Evolutionary conservation across 345 rosid genomes (phyloP), one percentile per base, ranked within the genome.

Genomic region (Lepidium didymum): DNA sequence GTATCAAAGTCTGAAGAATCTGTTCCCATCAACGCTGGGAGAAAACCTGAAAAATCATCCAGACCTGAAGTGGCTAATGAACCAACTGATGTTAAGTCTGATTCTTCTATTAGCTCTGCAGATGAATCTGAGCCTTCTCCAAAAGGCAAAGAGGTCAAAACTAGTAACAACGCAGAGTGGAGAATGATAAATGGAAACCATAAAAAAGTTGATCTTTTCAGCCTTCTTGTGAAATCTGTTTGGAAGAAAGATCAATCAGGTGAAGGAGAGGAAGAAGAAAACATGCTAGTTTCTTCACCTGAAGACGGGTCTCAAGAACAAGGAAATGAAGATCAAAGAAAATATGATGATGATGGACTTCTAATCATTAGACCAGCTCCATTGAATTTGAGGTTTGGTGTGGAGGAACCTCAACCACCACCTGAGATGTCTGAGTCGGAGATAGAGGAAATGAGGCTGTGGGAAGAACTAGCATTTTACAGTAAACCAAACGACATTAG

Each of bases 181-280:
- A 67, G 73, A 61, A 43, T 52, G 55, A 0, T 65, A 29, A 38
- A 65, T 59, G 62, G 73, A 10, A 74, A 34, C 42, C 21, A 42
- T 11, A 74, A 54, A 68, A 65, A 75, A 23, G 46, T 68, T 38
- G 53, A 75, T 62, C 42, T 75, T 9, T 47, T 62, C 69, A 62
- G 78, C 40, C 53, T 75, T 62, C 78, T 75, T 53, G 74, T 75
- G 35, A 75, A 68, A 58, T 75, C 74, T 38, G 69, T 68, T 21
- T 29, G 69, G 69, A 54, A 68, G 44, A 74, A 62, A 44, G 69
- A 25, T 61, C 63, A 19, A 34, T 18, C 61, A 60, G 51, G 50
- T 0, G 68, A 45, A 43, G 69, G 63, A 37, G 68, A 46, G 4
- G 67, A 10, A 61, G 61, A 46, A 29, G 73, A 37, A 35, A 41